Percentiles rank a stretch among this genome's conserved stretches.
These are phyloP conservation scores for Astragalus glycyphyllos DNA, from an alignment of 306 rosid species.

Conservation along the genomic window DNA sequence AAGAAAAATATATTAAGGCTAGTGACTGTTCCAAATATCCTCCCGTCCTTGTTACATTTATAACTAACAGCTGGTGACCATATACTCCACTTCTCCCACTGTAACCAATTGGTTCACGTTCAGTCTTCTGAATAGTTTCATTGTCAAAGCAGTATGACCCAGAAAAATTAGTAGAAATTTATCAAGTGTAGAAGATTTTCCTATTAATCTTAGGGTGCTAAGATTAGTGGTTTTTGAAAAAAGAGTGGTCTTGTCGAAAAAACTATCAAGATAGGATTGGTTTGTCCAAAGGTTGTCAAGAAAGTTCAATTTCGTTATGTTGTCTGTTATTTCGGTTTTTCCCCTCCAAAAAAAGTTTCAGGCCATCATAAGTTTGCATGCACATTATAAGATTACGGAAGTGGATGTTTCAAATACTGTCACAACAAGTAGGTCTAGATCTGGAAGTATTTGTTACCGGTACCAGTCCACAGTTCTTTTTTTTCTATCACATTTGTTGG, in stretches of 20 bases:
- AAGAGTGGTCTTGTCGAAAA: background rate
- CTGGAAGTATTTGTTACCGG: background rate
- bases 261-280: background rate
- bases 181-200: too few relatives aligned
- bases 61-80: background rate
- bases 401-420: constrained; percentile 11
- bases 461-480: background rate
- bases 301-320: background rate
- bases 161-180: background rate
- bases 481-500: background rate
- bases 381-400: background rate
- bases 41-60: background rate
- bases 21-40: background rate
- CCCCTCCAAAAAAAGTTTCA: background rate
- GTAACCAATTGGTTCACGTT: constrained; percentile 1
- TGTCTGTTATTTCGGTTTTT: background rate
- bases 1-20: background rate
- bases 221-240: background rate
- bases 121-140: background rate
- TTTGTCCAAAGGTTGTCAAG: background rate
- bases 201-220: too few relatives aligned
- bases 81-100: constrained; percentile 10
- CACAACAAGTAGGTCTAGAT: background rate
- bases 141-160: background rate
- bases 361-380: constrained; percentile 17